These are phyloP conservation scores for Phaeosphaeriaceae sp. DNA, from an alignment of 2,329 filamentous ascomycete genomes.

Conservation along the genomic window DNA sequence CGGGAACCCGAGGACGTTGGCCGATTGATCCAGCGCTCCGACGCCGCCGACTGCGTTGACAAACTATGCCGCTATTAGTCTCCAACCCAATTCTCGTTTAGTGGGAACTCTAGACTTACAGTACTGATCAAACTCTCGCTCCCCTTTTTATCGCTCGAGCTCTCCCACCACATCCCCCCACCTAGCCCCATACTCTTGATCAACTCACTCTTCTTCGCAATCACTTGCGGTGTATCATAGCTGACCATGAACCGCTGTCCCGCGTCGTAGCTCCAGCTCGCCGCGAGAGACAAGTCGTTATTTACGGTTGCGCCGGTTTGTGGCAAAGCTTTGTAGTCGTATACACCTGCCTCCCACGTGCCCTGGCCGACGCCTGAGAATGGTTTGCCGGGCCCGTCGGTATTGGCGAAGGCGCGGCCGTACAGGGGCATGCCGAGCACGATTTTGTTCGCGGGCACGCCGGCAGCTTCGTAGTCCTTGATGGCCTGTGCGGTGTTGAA, in stretches of 20 bases:
- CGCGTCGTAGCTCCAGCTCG: slow-evolving; percentile 43
- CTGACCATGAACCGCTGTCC: slow-evolving; percentile 33
- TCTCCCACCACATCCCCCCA: slow-evolving; percentile 51
- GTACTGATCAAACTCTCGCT: slow-evolving; percentile 40
- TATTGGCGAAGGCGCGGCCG: slow-evolving; percentile 44
- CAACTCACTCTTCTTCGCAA: slow-evolving; percentile 33
- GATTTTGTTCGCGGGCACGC: slow-evolving; percentile 43
- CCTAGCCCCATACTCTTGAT: slow-evolving; percentile 39
- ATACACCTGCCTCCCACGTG: slow-evolving; percentile 46
- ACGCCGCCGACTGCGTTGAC: slow-evolving; percentile 66
- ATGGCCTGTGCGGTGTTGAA: slow-evolving; percentile 44
- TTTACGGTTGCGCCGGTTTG: slow-evolving; percentile 28
- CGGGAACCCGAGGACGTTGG: slow-evolving; percentile 70
- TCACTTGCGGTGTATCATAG: slow-evolving; percentile 45
- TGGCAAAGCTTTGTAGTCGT: slow-evolving; percentile 47
- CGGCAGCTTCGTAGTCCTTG: slow-evolving; percentile 38
- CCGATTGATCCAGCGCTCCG: slow-evolving; percentile 56
- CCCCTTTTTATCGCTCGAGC: slow-evolving; percentile 40
- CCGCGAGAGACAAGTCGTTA: slow-evolving; percentile 28
- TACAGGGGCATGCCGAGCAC: slow-evolving; percentile 48
- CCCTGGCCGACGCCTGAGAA: slow-evolving; percentile 41
- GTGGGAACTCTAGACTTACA: too few relatives aligned
- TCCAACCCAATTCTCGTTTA: too few relatives aligned
- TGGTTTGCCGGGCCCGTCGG: slow-evolving; percentile 40
- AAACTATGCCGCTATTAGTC: slow-evolving; percentile 30